Evolutionary conservation across 805 yeast genomes (phyloP).

Genomic region (Kodamaea jinghongensis): DNA sequence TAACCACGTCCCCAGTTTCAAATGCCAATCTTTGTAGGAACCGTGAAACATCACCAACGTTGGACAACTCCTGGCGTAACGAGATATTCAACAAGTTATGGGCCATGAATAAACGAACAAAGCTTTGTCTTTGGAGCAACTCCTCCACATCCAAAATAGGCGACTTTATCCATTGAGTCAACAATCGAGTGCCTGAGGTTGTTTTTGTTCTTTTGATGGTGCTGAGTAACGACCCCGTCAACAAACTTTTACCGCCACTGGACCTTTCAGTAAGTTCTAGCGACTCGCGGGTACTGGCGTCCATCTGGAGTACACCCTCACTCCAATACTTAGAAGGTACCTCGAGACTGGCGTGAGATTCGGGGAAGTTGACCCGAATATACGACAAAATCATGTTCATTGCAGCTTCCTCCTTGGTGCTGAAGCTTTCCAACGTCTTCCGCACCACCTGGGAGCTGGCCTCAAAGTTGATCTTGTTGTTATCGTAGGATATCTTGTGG

Average conservation of each 20-base stretch:
- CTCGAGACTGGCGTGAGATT: conserved; percentile 57
- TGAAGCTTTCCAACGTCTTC: conserved; percentile 32
- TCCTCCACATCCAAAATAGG: conserved; percentile 65
- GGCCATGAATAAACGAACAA: conserved; percentile 30
- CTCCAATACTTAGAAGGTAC: conserved; percentile 60
- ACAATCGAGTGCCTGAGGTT: conserved; percentile 73
- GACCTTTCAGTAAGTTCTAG: conserved; percentile 65
- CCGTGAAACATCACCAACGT: conserved; percentile 56
- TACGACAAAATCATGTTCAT: conserved; percentile 60
- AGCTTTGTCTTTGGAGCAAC: conserved; percentile 49
- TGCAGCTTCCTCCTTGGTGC: conserved; percentile 56
- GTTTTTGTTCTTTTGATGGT: conserved; percentile 74
- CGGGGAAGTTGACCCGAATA: conserved; percentile 71
- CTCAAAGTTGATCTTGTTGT: conserved; percentile 31
- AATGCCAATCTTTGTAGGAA: conserved; percentile 52
- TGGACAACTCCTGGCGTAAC: conserved; percentile 36
- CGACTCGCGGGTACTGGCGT: conserved; percentile 73
- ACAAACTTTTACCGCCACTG: conserved; percentile 44
- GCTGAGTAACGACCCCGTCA: conserved; percentile 69
- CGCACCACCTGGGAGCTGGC: conserved; percentile 35
- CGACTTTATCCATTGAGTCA: conserved; percentile 77
- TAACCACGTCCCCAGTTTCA: conserved; percentile 31
- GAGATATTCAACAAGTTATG: conserved; percentile 18
- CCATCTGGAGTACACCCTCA: conserved; percentile 66
- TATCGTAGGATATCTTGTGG: conserved; percentile 34